Percentiles rank a stretch among this genome's conserved stretches.
phyloP scores from a whole-genome alignment of 495 filamentous ascomycete genomes.

The Penicillium angulare region DNA sequence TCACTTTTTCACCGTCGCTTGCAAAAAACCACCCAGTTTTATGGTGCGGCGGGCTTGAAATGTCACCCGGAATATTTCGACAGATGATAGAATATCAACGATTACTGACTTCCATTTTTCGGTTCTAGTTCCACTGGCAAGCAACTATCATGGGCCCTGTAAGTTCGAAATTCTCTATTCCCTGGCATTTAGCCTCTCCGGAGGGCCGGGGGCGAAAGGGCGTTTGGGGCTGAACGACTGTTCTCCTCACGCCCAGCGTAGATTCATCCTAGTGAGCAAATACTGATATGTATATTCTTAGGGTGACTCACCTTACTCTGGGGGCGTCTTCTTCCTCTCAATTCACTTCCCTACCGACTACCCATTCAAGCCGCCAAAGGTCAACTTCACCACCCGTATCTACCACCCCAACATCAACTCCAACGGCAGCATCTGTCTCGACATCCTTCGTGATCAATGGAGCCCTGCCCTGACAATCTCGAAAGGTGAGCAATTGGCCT shows the following conservation, averaged over 20 bases:
- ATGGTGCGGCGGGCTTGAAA: slow-evolving; percentile 25
- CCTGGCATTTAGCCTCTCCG: too few species aligned
- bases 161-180: slow-evolving; percentile 45
- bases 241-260: too few species aligned
- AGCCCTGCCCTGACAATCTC: slow-evolving; percentile 97
- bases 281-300: slow-evolving; percentile 31
- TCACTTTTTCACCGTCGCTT: slow-evolving; percentile 8
- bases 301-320: slow-evolving; percentile 94
- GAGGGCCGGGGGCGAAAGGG: slow-evolving; percentile 2
- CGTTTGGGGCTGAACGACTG: not conserved
- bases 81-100: slow-evolving; percentile 7
- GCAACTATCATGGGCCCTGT: slow-evolving; percentile 99
- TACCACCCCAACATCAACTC: slow-evolving; percentile 99
- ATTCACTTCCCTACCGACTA: slow-evolving; percentile 99
- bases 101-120: slow-evolving; percentile 18
- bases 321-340: slow-evolving; percentile 95
- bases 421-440: slow-evolving; percentile 97
- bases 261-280: not conserved
- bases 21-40: slow-evolving; percentile 8
- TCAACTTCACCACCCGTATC: slow-evolving; percentile 99
- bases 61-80: slow-evolving; percentile 7
- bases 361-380: slow-evolving; percentile 99
- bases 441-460: slow-evolving; percentile 98
- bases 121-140: slow-evolving; percentile 94
- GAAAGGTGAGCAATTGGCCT: too few species aligned